These are phyloP conservation scores for Reutealis trisperma DNA, from an alignment of 345 rosid genomes.

Conservation along the genomic window DNA sequence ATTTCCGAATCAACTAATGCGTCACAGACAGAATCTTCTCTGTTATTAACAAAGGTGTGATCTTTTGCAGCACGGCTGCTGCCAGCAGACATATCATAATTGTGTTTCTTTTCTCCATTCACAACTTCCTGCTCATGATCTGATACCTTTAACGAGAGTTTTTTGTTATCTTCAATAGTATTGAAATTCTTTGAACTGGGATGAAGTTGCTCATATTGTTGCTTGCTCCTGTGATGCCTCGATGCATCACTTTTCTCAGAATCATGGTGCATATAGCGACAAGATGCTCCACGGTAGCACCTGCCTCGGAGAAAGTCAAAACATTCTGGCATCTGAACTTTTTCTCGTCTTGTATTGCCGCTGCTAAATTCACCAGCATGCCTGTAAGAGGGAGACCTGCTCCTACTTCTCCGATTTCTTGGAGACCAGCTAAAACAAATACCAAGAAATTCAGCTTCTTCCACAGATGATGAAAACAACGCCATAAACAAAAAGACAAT, in stretches of 20 bases:
- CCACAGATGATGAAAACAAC: neutral
- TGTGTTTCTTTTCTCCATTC: conserved; percentile 22
- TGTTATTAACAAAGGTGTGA: conserved; percentile 7
- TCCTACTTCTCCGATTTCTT: conserved; percentile 37
- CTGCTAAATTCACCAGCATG: conserved; percentile 26
- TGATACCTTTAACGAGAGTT: conserved; percentile 19
- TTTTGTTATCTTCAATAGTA: conserved; percentile 29
- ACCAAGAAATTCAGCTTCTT: conserved; percentile 12
- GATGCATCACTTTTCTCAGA: conserved; percentile 36
- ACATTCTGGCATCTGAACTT: conserved; percentile 42
- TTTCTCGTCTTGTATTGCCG: conserved; percentile 32
- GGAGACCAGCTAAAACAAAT: conserved; percentile 49
- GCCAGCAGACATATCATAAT: conserved; percentile 17
- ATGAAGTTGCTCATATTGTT: conserved; percentile 30
- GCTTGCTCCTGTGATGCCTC: conserved; percentile 39
- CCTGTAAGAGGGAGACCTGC: conserved; percentile 48
- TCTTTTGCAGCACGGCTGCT: conserved; percentile 22
- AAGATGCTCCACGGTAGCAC: conserved; percentile 62
- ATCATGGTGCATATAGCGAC: conserved; percentile 58
- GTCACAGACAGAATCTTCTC: conserved; percentile 25
- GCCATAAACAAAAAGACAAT: neutral
- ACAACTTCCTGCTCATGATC: conserved; percentile 23
- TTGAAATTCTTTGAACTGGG: conserved; percentile 21
- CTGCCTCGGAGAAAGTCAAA: conserved; percentile 60
- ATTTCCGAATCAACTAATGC: conserved; percentile 22